Percentiles rank a stretch among this genome's conserved stretches.
phyloP scores from a whole-genome alignment of 2,329 filamentous ascomycete genomes.

The Chrysoporthe puriensis region DNA sequence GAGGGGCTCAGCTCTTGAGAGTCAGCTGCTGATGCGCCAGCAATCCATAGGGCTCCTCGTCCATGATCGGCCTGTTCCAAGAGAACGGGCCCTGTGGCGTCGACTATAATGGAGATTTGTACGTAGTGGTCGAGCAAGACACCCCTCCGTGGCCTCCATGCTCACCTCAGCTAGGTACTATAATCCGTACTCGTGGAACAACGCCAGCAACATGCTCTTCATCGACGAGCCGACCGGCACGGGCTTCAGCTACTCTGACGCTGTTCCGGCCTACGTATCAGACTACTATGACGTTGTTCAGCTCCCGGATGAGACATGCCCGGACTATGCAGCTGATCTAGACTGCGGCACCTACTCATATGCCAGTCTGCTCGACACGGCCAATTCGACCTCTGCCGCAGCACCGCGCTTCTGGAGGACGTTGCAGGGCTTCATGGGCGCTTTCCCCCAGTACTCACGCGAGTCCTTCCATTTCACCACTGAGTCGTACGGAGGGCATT shows the following conservation, averaged over 20 bases:
- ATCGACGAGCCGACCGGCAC: constrained; percentile 66
- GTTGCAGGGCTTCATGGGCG: constrained; percentile 65
- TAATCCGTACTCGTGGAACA: constrained; percentile 61
- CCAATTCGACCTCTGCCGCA: constrained; percentile 55
- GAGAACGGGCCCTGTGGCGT: constrained; percentile 45
- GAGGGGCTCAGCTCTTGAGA: not conserved
- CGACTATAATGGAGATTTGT: constrained; percentile 46
- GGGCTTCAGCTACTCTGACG: constrained; percentile 52
- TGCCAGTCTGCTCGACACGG: constrained; percentile 56
- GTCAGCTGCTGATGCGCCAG: not conserved
- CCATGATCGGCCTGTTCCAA: constrained; percentile 60
- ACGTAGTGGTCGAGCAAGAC: not conserved
- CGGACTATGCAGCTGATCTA: constrained; percentile 49
- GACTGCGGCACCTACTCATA: constrained; percentile 60
- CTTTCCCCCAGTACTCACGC: constrained; percentile 55
- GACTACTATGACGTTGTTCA: constrained; percentile 41
- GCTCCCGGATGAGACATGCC: constrained; percentile 51
- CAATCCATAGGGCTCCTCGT: constrained; percentile 45
- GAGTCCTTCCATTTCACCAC: constrained; percentile 58
- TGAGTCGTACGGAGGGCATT: constrained; percentile 63
- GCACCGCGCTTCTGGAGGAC: constrained; percentile 65
- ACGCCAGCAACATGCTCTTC: constrained; percentile 62
- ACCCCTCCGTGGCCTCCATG: not conserved
- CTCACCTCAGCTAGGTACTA: constrained; percentile 34
- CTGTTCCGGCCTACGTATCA: constrained; percentile 42